These are phyloP conservation scores for Claviceps fusiformis DNA, from an alignment of 2,329 filamentous ascomycete genomes.

Conservation along the genomic window DNA sequence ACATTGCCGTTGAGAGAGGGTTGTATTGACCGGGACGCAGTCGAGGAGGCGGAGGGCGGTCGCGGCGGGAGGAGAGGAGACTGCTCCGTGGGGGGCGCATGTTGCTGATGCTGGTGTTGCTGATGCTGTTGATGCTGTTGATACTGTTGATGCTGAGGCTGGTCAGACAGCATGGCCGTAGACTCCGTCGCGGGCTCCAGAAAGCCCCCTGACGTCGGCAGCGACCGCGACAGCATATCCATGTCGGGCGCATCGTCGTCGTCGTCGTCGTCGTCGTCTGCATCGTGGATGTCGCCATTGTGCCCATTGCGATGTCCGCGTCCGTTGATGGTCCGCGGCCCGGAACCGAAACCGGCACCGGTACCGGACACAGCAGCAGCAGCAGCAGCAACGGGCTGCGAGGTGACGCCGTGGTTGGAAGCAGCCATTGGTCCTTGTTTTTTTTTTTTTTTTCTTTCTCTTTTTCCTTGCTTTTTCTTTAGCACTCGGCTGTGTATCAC, in stretches of 20 bases:
- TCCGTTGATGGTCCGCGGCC: neutral
- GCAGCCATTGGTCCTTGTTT: neutral
- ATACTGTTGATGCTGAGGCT: too few relatives aligned
- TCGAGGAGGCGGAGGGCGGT: slow-evolving; percentile 3
- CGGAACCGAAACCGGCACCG: neutral
- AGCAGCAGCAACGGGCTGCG: too few relatives aligned
- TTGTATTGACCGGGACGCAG: slow-evolving; percentile 3
- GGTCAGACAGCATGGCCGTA: slow-evolving; percentile 23
- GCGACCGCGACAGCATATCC: slow-evolving; percentile 23
- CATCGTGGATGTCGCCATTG: neutral
- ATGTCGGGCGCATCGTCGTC: slow-evolving; percentile 1
- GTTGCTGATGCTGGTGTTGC: neutral
- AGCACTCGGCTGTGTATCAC: too few relatives aligned
- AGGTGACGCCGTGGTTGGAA: neutral
- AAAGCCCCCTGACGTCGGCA: slow-evolving; percentile 23
- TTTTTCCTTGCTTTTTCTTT: neutral
- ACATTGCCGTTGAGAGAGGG: neutral
- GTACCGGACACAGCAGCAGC: neutral
- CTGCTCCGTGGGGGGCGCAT: slow-evolving; percentile 8
- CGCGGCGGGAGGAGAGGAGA: slow-evolving; percentile 14
- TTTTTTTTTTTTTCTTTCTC: neutral
- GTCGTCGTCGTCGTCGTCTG: neutral
- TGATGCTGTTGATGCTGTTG: too few relatives aligned
- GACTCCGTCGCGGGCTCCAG: slow-evolving; percentile 29
- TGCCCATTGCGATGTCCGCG: neutral